Evolutionary conservation across 495 filamentous ascomycete species (phyloP).

Genomic region (Sordaria brevicollis): DNA sequence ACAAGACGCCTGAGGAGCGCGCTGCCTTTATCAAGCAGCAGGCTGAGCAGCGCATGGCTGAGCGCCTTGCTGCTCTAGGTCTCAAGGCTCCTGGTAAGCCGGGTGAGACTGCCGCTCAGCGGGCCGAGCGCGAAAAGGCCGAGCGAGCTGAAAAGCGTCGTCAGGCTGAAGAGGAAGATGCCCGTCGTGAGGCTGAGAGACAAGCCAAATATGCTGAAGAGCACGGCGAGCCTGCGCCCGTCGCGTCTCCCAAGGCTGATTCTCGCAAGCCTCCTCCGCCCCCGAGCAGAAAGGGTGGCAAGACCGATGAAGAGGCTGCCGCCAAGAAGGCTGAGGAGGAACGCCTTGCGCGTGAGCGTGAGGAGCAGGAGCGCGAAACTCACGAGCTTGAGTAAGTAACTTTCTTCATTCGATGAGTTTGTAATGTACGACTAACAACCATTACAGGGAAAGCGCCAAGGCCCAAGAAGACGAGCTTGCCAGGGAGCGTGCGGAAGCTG

Average conservation of each 20-base stretch:
- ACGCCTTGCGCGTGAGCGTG: slow-evolving; percentile 56
- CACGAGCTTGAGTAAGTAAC: slow-evolving; percentile 73
- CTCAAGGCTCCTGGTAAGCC: slow-evolving; percentile 66
- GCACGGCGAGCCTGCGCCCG: slow-evolving; percentile 50
- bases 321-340: slow-evolving; percentile 41
- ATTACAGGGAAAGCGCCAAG: slow-evolving; percentile 59
- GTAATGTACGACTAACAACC: slow-evolving; percentile 15
- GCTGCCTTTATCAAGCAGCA: slow-evolving; percentile 95
- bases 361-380: slow-evolving; percentile 63
- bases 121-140: slow-evolving; percentile 76
- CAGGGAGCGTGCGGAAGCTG: slow-evolving; percentile 68
- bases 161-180: slow-evolving; percentile 91
- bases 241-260: slow-evolving; percentile 37
- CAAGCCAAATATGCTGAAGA: slow-evolving; percentile 81
- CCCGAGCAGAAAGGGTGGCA: slow-evolving; percentile 65
- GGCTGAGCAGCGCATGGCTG: slow-evolving; percentile 95
- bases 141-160: slow-evolving; percentile 77
- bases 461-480: slow-evolving; percentile 69
- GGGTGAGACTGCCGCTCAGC: slow-evolving; percentile 70
- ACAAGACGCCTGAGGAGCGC: slow-evolving; percentile 82
- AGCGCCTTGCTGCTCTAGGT: slow-evolving; percentile 86
- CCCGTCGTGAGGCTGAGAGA: slow-evolving; percentile 76
- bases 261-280: slow-evolving; percentile 80
- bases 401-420: background rate
- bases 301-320: slow-evolving; percentile 46